Conservation (phyloP, 768 basidiomycete species). For the Tephrocybe sp. region DNA sequence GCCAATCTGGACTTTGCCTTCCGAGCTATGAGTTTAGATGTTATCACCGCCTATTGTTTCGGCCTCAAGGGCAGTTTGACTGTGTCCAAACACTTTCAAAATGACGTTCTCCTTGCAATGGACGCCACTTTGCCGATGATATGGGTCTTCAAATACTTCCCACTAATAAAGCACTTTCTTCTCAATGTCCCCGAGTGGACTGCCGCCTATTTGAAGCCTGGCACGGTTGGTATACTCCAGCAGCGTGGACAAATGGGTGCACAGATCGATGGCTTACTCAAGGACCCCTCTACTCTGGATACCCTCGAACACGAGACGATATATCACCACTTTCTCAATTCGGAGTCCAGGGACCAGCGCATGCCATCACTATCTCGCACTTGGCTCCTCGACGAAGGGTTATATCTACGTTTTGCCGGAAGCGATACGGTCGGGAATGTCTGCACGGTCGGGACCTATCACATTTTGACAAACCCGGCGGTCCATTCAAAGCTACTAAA, state of each 20-base stretch:
- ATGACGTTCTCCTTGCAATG: constrained; percentile 33
- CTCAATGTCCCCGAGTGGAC: constrained; percentile 32
- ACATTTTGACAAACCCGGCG: constrained; percentile 31
- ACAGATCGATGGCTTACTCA: constrained; percentile 34
- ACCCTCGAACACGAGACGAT: constrained; percentile 35
- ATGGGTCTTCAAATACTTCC: constrained; percentile 38
- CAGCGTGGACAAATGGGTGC: constrained; percentile 33
- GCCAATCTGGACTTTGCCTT: constrained; percentile 40
- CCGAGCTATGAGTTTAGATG: constrained; percentile 37
- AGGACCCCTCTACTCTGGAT: constrained; percentile 29
- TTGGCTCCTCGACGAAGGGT: constrained; percentile 37
- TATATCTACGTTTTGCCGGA: constrained; percentile 40
- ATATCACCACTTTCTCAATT: constrained; percentile 36
- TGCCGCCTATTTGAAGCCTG: constrained; percentile 32
- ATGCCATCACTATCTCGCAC: constrained; percentile 26
- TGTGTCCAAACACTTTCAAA: constrained; percentile 30
- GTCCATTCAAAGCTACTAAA: constrained; percentile 28
- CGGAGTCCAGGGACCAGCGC: constrained; percentile 29
- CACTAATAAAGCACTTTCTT: constrained; percentile 29
- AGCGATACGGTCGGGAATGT: constrained; percentile 44
- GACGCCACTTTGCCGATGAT: constrained; percentile 36
- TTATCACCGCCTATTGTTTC: constrained; percentile 23
- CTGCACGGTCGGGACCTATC: constrained; percentile 34
- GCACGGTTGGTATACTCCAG: constrained; percentile 34
- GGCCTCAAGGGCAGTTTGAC: constrained; percentile 14